Evolutionary conservation across 2,329 filamentous ascomycete genomes (phyloP).

Genomic region (Penicillium crustosum): DNA sequence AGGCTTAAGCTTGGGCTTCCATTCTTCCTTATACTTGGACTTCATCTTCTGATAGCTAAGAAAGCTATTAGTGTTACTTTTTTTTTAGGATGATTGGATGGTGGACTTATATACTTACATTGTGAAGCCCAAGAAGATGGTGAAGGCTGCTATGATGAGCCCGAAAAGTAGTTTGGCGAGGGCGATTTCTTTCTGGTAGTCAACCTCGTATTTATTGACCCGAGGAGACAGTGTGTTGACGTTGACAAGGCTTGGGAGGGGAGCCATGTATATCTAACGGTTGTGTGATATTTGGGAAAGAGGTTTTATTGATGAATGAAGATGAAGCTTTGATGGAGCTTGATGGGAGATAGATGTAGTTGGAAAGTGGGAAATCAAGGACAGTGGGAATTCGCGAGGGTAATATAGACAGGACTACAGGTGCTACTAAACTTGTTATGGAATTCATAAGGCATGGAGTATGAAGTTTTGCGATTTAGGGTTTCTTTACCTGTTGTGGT

Average conservation of each 20-base stretch:
- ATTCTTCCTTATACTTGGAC: neutral
- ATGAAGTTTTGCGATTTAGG: neutral
- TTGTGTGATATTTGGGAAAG: neutral
- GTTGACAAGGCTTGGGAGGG: neutral
- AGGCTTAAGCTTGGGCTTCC: neutral
- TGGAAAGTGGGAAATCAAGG: neutral
- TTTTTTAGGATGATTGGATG: neutral
- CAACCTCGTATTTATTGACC: neutral
- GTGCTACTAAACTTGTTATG: neutral
- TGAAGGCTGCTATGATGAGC: neutral
- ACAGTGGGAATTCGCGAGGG: neutral
- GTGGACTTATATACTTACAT: neutral
- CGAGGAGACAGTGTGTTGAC: neutral
- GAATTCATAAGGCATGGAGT: neutral
- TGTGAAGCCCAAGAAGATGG: neutral
- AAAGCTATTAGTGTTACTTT: neutral
- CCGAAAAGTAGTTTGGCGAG: neutral
- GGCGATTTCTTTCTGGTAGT: neutral
- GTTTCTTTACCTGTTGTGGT: neutral
- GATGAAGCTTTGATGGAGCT: neutral
- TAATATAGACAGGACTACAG: neutral
- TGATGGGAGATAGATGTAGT: neutral
- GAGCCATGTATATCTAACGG: constrained; percentile 2
- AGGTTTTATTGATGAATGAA: neutral
- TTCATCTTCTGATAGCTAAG: neutral